A percentile compares a stretch with the other conserved stretches of the same genome.
phyloP scores from a whole-genome alignment of 2,329 filamentous ascomycete species.

The Coniella vitis region DNA sequence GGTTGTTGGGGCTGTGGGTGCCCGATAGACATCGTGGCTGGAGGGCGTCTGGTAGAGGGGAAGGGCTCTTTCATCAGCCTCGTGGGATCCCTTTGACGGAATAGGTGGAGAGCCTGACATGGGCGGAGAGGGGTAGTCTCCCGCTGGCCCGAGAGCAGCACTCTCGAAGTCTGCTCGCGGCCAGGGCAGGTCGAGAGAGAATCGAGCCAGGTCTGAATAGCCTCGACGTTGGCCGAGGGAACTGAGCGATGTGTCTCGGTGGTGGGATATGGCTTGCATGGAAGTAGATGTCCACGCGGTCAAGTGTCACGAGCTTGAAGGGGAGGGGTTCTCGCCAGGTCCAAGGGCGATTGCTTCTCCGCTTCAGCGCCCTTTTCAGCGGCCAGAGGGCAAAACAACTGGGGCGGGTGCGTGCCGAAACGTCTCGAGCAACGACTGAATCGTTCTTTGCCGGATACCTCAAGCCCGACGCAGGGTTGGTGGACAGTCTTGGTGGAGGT shows the following conservation, averaged over 20 bases:
- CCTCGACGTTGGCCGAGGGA: constrained; percentile 54
- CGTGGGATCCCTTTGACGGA: constrained; percentile 51
- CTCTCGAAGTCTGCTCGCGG: constrained; percentile 47
- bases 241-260: constrained; percentile 35
- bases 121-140: constrained; percentile 65
- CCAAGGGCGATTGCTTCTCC: constrained; percentile 8
- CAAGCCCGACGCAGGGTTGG: neutral
- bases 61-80: constrained; percentile 49
- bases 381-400: constrained; percentile 17
- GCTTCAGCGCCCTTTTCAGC: neutral
- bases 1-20: constrained; percentile 22
- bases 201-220: constrained; percentile 46
- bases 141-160: constrained; percentile 46
- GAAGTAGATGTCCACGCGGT: constrained; percentile 24
- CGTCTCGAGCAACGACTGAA: neutral
- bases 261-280: constrained; percentile 49
- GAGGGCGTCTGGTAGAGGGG: constrained; percentile 36
- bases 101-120: constrained; percentile 64
- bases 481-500: neutral
- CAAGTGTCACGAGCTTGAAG: constrained; percentile 20
- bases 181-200: constrained; percentile 50
- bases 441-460: neutral
- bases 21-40: constrained; percentile 46
- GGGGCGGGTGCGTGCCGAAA: neutral
- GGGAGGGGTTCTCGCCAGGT: constrained; percentile 22